Base-by-base conservation (phyloP, 768 basidiomycete genomes). In the Cyclocybe aegerita region DNA sequence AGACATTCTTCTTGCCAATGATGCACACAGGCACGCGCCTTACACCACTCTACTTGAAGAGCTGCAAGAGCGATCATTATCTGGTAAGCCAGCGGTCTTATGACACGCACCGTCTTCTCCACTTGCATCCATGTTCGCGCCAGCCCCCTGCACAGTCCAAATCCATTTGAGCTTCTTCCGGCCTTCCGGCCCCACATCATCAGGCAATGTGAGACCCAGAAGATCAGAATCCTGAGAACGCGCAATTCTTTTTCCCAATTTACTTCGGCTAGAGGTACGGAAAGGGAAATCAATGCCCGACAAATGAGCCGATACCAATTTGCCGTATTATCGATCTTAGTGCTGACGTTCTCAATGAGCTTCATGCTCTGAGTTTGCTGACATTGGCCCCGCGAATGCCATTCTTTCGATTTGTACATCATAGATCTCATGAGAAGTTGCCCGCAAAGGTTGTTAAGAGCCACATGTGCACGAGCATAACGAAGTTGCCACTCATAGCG, bases 1-100 rank as follows among this genome's bases (percentile, higher is more conserved):
- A 58, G 14, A 17, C 64, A 63, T 44, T 73, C 70, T 48, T 73
- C 70, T n/a, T 59, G 60, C 67, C 68, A 71, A 0, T 64, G 54
- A 35, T 62, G 52, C 1, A 65, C 66, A 0, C 66, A 49, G 0
- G 69, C 67, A 4, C 58, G 44, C 0, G 59, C 50, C 37, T 59
- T 63, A 36, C 63, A 65, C 64, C 65, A 67, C 43, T 65, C 61
- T 16, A 67, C 47, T 0, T 50, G 55, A 9, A 67, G 52, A 1
- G 56, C 65, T 60, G 42, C 11, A 49, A 39, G 9, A 44, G 23
- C 23, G 23, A 23, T 23, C 23, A 23, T 23, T 23, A 23, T 23
- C 23, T 23, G 23, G 23, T 23, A 23, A 23, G 23, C 23, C 23
- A 23, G 23, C 23, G 23, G 23, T 23, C 23, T 23, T 23, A 23